These are phyloP conservation scores for Salix koriyanagi DNA, from an alignment of 345 rosid genomes.

Conservation along the genomic window DNA sequence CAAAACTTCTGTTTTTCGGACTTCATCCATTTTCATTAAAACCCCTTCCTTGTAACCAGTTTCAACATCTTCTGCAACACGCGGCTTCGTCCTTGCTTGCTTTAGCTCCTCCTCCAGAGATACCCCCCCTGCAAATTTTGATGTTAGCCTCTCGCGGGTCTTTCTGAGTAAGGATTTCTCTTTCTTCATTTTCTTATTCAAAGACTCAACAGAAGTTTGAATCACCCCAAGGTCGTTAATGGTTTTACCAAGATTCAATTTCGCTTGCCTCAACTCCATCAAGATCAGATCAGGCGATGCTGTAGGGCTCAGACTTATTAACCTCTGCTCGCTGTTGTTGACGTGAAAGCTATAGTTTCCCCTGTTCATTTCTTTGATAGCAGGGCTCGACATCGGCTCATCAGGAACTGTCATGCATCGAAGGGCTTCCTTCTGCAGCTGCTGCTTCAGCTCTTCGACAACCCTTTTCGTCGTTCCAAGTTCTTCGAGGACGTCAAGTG, in stretches of 20 bases:
- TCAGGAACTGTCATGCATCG: slow-evolving; percentile 52
- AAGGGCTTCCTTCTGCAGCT: slow-evolving; percentile 74
- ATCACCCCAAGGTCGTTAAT: slow-evolving; percentile 74
- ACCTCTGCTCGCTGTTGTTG: slow-evolving; percentile 23
- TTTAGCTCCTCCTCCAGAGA: slow-evolving; percentile 51
- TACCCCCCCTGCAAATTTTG: slow-evolving; percentile 51
- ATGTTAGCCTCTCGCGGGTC: slow-evolving; percentile 56
- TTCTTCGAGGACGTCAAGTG: slow-evolving; percentile 89
- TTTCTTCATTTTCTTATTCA: slow-evolving; percentile 74
- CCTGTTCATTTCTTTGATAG: slow-evolving; percentile 56
- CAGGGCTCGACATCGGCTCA: slow-evolving; percentile 33
- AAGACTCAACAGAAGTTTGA: slow-evolving; percentile 69
- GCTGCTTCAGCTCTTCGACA: slow-evolving; percentile 82
- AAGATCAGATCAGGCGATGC: slow-evolving; percentile 72
- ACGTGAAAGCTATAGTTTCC: slow-evolving; percentile 32
- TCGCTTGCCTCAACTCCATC: slow-evolving; percentile 84
- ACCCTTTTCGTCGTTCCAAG: slow-evolving; percentile 77
- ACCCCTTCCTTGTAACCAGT: slow-evolving; percentile 28
- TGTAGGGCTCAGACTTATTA: slow-evolving; percentile 37
- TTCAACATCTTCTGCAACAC: slow-evolving; percentile 8
- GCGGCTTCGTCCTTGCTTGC: slow-evolving; percentile 38
- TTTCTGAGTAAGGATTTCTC: slow-evolving; percentile 67
- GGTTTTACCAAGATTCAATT: slow-evolving; percentile 78
- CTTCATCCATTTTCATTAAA: slow-evolving; percentile 45
- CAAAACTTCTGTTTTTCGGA: slow-evolving; percentile 24